Evolutionary conservation across 495 filamentous ascomycete species (phyloP).

Genomic region (Penicillium fimorum): DNA sequence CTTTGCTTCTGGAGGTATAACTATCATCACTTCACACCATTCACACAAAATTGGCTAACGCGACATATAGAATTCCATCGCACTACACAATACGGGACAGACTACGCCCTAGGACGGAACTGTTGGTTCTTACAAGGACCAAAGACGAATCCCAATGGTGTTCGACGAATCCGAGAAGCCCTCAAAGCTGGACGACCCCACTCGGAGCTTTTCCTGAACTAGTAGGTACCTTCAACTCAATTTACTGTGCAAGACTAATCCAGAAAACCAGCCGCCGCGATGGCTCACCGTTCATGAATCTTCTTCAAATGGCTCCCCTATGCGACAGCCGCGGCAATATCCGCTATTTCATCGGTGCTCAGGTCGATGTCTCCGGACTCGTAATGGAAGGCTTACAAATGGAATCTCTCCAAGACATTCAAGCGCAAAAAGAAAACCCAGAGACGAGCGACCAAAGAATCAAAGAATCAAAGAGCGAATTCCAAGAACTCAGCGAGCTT

Average conservation of each 20-base stretch:
- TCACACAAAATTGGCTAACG: background rate
- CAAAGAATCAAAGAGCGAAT: conserved; percentile 30
- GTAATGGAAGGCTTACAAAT: conserved; percentile 55
- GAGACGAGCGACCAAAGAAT: background rate
- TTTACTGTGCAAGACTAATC: background rate
- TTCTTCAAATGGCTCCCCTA: conserved; percentile 59
- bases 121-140: conserved; percentile 62
- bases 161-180: conserved; percentile 55
- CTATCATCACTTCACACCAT: background rate
- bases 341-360: conserved; percentile 58
- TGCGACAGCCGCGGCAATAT: conserved; percentile 56
- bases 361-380: conserved; percentile 55
- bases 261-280: conserved; percentile 46
- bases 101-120: conserved; percentile 58
- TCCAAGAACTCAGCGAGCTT: conserved; percentile 57
- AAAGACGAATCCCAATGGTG: conserved; percentile 49
- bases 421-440: conserved; percentile 13
- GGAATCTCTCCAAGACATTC: conserved; percentile 50
- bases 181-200: conserved; percentile 60
- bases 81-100: conserved; percentile 60
- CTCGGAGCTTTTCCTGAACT: conserved; percentile 67
- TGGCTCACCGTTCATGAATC: conserved; percentile 63
- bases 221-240: conserved; percentile 41
- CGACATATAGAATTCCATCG: conserved; percentile 49
- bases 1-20: conserved; percentile 70